Conservation (phyloP, 495 filamentous ascomycete species). For the Penicillium soppii region DNA sequence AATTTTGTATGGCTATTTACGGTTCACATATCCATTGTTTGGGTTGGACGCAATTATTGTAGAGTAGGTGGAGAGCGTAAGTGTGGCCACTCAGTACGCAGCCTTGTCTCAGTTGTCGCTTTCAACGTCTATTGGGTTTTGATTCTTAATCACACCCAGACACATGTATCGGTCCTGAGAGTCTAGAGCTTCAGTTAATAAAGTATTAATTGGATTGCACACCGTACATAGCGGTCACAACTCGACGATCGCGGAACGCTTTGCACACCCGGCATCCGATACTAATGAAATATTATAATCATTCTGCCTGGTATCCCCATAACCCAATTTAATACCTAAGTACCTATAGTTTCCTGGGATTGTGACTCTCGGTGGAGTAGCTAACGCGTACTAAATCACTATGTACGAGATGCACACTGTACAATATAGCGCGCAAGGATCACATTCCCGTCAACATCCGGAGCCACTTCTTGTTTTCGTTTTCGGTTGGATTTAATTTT, state of each 20-base stretch:
- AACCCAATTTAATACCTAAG: background rate
- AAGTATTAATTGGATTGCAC: background rate
- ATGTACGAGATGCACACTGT: background rate
- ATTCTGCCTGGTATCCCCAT: constrained; percentile 2
- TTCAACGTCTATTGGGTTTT: background rate
- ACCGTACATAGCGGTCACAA: background rate
- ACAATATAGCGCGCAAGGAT: constrained; percentile 8
- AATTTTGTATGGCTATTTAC: too few relatives aligned
- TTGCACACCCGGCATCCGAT: background rate
- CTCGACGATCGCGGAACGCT: background rate
- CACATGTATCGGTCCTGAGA: background rate
- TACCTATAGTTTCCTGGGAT: background rate
- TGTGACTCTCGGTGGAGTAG: constrained; percentile 17
- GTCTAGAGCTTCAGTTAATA: background rate
- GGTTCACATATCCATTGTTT: too few relatives aligned
- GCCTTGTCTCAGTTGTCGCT: constrained; percentile 1
- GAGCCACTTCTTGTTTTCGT: constrained; percentile 13
- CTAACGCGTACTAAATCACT: constrained; percentile 15
- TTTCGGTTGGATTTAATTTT: constrained; percentile 1
- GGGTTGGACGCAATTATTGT: too few relatives aligned
- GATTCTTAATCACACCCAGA: background rate
- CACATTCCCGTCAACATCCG: constrained; percentile 26
- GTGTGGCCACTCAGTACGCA: background rate
- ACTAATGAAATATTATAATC: background rate
- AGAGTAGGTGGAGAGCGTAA: background rate